Evolutionary conservation across 2,329 filamentous ascomycete genomes (phyloP).

Genomic region (Reticulascus tulasneorum): DNA sequence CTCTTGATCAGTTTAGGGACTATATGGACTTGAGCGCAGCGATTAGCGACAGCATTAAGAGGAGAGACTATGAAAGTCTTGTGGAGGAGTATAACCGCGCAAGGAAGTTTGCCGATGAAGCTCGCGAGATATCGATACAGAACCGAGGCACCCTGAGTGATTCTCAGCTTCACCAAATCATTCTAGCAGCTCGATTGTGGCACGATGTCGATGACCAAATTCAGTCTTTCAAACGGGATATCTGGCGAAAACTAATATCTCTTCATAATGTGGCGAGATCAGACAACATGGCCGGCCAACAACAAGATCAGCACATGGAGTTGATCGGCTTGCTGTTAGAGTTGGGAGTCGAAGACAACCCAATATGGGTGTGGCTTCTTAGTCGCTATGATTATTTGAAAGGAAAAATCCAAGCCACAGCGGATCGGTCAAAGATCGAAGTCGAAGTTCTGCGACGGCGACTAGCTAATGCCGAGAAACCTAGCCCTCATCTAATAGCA

Average conservation of each 20-base stretch:
- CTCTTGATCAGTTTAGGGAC: conserved; percentile 74
- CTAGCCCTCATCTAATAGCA: conserved; percentile 64
- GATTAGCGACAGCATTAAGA: conserved; percentile 80
- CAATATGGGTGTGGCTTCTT: conserved; percentile 92
- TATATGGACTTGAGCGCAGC: conserved; percentile 77
- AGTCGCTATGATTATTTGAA: conserved; percentile 88
- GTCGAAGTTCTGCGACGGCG: conserved; percentile 85
- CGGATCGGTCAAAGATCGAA: conserved; percentile 84
- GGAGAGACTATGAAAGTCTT: conserved; percentile 83
- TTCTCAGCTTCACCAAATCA: conserved; percentile 76
- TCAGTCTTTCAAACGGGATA: conserved; percentile 78
- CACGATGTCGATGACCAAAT: conserved; percentile 86
- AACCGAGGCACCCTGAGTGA: conserved; percentile 70
- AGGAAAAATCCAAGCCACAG: conserved; percentile 72
- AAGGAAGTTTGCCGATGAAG: conserved; percentile 76
- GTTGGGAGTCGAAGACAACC: conserved; percentile 90
- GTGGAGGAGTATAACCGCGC: conserved; percentile 84
- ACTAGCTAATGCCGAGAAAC: conserved; percentile 70
- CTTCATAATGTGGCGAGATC: conserved; percentile 55
- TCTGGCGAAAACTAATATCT: conserved; percentile 77
- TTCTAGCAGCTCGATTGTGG: conserved; percentile 93
- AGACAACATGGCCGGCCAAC: conserved; percentile 44
- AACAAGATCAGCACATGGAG: conserved; percentile 84
- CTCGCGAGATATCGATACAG: no score
- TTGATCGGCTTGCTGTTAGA: conserved; percentile 87